Evolutionary conservation across 2,329 filamentous ascomycete genomes (phyloP).

Genomic region (Colletotrichum chrysophilum): DNA sequence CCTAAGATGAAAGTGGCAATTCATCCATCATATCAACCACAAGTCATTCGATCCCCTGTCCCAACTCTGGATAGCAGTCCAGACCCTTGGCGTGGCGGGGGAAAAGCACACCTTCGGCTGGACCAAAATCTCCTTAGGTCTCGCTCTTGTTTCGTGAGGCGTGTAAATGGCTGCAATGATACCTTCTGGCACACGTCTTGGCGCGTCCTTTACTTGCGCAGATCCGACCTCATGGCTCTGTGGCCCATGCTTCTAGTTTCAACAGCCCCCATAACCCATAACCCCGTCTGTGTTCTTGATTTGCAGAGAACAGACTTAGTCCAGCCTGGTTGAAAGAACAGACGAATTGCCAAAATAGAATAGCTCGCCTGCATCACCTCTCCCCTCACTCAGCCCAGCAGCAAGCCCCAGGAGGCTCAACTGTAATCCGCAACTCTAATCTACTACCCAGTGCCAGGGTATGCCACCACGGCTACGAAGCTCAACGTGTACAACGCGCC

Average conservation of each 20-base stretch:
- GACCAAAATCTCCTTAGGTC: constrained; percentile 2
- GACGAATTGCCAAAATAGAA: constrained; percentile 5
- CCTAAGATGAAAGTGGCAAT: constrained; percentile 7
- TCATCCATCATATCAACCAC: neutral
- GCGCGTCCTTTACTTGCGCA: neutral
- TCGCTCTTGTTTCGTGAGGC: constrained; percentile 14
- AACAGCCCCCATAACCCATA: neutral
- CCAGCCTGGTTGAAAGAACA: neutral
- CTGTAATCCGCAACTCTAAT: neutral
- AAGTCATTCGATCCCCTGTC: constrained; percentile 2
- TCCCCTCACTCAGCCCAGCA: neutral
- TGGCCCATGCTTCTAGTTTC: constrained; percentile 15
- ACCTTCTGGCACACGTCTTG: constrained; percentile 5
- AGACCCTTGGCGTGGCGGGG: neutral
- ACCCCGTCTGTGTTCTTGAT: neutral
- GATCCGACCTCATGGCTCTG: neutral
- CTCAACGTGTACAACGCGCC: neutral
- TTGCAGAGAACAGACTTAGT: neutral
- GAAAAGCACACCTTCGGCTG: neutral
- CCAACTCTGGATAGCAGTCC: neutral
- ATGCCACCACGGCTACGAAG: neutral
- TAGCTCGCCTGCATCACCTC: neutral
- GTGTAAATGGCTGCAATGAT: neutral
- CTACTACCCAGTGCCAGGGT: neutral
- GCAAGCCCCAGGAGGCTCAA: neutral